phyloP scores from a whole-genome alignment of 2,329 filamentous ascomycete genomes.

The Aureobasidium namibiae region DNA sequence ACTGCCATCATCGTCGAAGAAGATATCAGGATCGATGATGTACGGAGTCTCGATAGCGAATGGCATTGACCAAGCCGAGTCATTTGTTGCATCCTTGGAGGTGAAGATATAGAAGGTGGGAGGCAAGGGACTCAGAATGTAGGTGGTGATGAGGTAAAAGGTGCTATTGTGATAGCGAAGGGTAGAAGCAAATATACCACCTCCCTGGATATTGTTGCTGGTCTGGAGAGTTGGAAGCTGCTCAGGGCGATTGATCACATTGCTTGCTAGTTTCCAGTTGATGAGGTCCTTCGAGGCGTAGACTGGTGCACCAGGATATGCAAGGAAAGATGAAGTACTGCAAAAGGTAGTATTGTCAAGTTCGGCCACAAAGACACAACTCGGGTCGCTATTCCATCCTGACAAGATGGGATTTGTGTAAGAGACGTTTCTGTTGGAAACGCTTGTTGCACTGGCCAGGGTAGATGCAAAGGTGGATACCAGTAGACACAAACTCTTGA shows the following conservation, averaged over 20 bases:
- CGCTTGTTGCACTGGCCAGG: neutral
- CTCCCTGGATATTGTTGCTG: constrained; percentile 26
- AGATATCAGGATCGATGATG: constrained; percentile 41
- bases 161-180: constrained; percentile 32
- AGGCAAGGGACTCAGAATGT: neutral
- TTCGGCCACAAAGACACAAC: constrained; percentile 33
- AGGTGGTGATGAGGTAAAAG: constrained; percentile 32
- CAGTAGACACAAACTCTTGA: neutral
- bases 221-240: constrained; percentile 30
- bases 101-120: constrained; percentile 37
- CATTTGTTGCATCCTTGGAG: constrained; percentile 35
- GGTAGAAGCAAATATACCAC: constrained; percentile 35
- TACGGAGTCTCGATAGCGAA: constrained; percentile 34
- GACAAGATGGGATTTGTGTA: constrained; percentile 39
- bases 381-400: constrained; percentile 40
- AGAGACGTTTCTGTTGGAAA: neutral
- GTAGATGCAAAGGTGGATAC: neutral
- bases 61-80: constrained; percentile 40
- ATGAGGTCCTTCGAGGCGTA: constrained; percentile 36
- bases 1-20: constrained; percentile 24
- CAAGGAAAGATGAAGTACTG: constrained; percentile 36
- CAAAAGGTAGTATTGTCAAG: constrained; percentile 36
- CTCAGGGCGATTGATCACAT: constrained; percentile 27
- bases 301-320: constrained; percentile 38
- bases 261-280: constrained; percentile 33